Evolutionary conservation across 2,329 filamentous ascomycete genomes (phyloP).

Genomic region (Gnomoniopsis smithogilvyi): DNA sequence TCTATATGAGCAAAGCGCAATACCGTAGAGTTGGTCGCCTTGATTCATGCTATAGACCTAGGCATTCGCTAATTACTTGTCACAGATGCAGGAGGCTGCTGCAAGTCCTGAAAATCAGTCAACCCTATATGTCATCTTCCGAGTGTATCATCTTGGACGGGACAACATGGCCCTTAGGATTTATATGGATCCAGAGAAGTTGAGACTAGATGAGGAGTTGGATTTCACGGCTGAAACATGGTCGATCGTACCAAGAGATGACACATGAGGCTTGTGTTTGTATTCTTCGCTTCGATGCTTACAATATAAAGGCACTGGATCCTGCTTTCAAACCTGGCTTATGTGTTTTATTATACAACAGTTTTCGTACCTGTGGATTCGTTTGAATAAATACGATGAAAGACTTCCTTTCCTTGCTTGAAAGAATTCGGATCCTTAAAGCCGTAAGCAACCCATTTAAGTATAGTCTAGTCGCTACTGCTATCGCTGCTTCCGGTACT

Average conservation of each 20-base stretch:
- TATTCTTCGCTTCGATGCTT: too few species aligned
- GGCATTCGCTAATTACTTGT: neutral
- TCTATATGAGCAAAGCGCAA: constrained; percentile 45
- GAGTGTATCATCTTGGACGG: constrained; percentile 35
- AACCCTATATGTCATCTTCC: constrained; percentile 37
- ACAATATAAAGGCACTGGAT: too few species aligned
- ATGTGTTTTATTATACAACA: too few species aligned
- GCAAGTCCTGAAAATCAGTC: constrained; percentile 7
- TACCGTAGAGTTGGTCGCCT: constrained; percentile 34
- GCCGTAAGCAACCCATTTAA: too few species aligned
- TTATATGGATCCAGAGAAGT: constrained; percentile 35
- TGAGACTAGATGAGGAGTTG: constrained; percentile 23
- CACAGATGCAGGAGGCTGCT: constrained; percentile 23
- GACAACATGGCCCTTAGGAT: constrained; percentile 29
- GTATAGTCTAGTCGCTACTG: too few species aligned
- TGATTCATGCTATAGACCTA: neutral
- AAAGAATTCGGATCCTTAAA: too few species aligned
- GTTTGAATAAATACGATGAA: too few species aligned
- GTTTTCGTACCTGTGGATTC: too few species aligned
- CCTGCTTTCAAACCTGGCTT: too few species aligned
- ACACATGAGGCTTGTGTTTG: too few species aligned
- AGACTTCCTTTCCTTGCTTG: too few species aligned
- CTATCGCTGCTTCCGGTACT: too few species aligned
- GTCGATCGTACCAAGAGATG: constrained; percentile 13
- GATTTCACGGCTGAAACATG: constrained; percentile 22